phyloP scores from a whole-genome alignment of 2,329 filamentous ascomycete species.

The Cytospora paraplurivora region DNA sequence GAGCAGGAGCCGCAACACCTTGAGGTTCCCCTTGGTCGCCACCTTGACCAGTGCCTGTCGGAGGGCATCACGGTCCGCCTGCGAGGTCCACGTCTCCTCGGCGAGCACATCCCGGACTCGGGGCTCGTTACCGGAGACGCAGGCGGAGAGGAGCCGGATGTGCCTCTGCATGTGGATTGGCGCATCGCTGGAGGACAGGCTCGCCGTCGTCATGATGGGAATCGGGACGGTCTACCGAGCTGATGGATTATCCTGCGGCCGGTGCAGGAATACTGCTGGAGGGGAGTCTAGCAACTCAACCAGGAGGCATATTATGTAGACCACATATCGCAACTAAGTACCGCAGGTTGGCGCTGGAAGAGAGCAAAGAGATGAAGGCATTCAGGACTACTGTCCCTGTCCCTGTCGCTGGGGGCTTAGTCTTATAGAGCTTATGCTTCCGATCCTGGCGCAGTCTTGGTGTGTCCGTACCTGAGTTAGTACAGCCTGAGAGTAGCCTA shows the following conservation, averaged over 20 bases:
- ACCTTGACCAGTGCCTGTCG: slow-evolving; percentile 43
- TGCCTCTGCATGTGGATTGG: slow-evolving; percentile 40
- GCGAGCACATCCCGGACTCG: slow-evolving; percentile 41
- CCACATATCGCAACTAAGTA: neutral
- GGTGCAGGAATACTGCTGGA: neutral
- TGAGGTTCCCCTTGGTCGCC: slow-evolving; percentile 40
- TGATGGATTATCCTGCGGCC: neutral
- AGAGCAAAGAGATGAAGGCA: neutral
- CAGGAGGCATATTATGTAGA: neutral
- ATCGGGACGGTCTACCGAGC: neutral
- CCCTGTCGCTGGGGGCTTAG: no score
- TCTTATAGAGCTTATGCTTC: no score
- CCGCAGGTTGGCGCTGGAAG: neutral
- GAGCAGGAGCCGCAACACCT: slow-evolving; percentile 42
- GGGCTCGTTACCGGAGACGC: slow-evolving; percentile 42
- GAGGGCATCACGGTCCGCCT: slow-evolving; percentile 40
- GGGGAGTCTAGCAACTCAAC: neutral
- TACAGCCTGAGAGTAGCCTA: neutral
- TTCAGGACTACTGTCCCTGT: neutral
- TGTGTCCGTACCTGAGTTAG: neutral
- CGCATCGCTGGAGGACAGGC: slow-evolving; percentile 41
- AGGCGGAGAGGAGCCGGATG: slow-evolving; percentile 41
- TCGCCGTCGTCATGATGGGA: slow-evolving; percentile 29
- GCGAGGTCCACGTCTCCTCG: slow-evolving; percentile 41
- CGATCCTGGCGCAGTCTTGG: no score